phyloP scores from a whole-genome alignment of 2,329 filamentous ascomycete genomes.

The Byssoonygena ceratinophila region DNA sequence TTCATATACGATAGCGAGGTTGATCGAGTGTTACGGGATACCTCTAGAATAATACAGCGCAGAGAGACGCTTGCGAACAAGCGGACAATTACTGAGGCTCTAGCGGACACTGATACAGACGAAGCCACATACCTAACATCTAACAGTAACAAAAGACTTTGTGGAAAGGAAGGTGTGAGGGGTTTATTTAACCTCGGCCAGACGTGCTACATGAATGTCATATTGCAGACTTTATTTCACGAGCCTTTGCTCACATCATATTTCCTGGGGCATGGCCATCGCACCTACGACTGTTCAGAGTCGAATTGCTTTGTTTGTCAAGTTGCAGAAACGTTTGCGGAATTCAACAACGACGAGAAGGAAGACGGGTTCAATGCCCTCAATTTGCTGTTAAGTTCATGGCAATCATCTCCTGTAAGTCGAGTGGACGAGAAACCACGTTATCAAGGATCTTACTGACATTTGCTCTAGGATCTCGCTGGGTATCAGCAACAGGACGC shows the following conservation, averaged over 20 bases:
- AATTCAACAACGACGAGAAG: constrained; percentile 51
- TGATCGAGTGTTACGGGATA: constrained; percentile 26
- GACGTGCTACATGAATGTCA: constrained; percentile 95
- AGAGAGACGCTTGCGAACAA: constrained; percentile 21
- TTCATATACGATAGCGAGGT: constrained; percentile 35
- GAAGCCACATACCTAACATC: constrained; percentile 65
- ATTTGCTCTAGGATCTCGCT: constrained; percentile 51
- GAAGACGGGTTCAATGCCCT: constrained; percentile 85
- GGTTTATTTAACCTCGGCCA: constrained; percentile 97
- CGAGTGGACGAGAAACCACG: constrained; percentile 19
- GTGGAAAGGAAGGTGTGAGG: constrained; percentile 74
- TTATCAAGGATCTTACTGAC: constrained; percentile 40
- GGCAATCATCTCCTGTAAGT: constrained; percentile 45
- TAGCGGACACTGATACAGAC: constrained; percentile 37
- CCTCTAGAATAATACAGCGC: constrained; percentile 7
- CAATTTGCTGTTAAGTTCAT: constrained; percentile 78
- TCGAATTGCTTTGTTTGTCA: constrained; percentile 51
- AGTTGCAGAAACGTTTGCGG: constrained; percentile 52
- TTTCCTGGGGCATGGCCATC: constrained; percentile 84
- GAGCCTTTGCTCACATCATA: constrained; percentile 86
- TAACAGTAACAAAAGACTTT: constrained; percentile 71
- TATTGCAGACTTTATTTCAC: constrained; percentile 84
- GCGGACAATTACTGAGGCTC: constrained; percentile 22
- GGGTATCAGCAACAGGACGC: constrained; percentile 95
- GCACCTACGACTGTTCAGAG: constrained; percentile 58